Evolutionary conservation across 2,329 filamentous ascomycete species (phyloP).

Genomic region (Aspergillus sp.): DNA sequence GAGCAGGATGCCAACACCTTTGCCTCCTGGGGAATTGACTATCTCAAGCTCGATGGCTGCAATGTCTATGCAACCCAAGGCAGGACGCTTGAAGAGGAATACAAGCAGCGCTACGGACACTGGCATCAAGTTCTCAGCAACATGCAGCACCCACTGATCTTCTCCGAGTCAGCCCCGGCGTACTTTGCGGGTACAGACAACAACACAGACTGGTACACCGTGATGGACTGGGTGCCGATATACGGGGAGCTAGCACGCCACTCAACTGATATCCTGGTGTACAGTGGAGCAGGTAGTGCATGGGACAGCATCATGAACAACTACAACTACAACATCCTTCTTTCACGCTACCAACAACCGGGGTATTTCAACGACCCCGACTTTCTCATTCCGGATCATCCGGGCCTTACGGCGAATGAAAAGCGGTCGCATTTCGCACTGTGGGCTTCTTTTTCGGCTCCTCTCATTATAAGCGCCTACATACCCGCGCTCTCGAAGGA

Average conservation of each 20-base stretch:
- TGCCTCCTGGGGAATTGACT: constrained; percentile 45
- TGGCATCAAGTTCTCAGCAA: constrained; percentile 48
- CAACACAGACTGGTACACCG: constrained; percentile 48
- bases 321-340: constrained; percentile 48
- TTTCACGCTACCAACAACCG: constrained; percentile 49
- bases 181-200: constrained; percentile 45
- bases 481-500: constrained; percentile 40
- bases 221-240: constrained; percentile 48
- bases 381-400: constrained; percentile 54
- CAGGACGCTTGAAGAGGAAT: constrained; percentile 27
- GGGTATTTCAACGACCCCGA: constrained; percentile 53
- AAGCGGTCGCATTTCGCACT: constrained; percentile 53
- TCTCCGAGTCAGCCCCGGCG: constrained; percentile 51
- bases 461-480: constrained; percentile 52
- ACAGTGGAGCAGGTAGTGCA: constrained; percentile 42
- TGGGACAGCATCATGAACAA: constrained; percentile 55
- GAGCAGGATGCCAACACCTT: constrained; percentile 45
- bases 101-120: constrained; percentile 38
- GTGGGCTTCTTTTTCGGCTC: constrained; percentile 55
- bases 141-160: constrained; percentile 43
- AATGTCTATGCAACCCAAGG: constrained; percentile 33
- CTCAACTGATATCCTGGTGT: constrained; percentile 48
- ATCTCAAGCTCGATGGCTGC: constrained; percentile 54
- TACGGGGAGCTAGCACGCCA: constrained; percentile 51
- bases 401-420: constrained; percentile 46